Conservation (phyloP, 2,329 filamentous ascomycete genomes). For the Eurotiales sp. region DNA sequence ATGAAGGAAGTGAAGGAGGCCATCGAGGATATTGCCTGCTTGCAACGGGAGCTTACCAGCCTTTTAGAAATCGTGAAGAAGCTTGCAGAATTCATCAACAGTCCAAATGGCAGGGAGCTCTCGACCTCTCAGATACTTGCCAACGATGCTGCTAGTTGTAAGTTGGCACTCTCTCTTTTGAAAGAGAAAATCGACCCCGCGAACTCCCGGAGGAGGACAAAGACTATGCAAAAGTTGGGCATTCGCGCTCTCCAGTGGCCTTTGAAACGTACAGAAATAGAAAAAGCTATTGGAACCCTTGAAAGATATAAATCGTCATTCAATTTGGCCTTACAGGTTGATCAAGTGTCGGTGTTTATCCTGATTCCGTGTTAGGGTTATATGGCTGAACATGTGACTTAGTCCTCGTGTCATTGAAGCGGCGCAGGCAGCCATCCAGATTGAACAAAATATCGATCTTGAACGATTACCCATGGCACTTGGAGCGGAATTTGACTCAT, state of each 20-base stretch:
- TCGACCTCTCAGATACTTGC: neutral
- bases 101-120: slow-evolving; percentile 9
- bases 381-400: no score
- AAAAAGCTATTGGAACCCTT: slow-evolving; percentile 17
- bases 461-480: neutral
- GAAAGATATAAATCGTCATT: slow-evolving; percentile 25
- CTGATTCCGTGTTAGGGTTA: no score
- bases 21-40: neutral
- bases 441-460: no score
- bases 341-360: slow-evolving; percentile 22
- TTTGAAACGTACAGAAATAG: slow-evolving; percentile 24
- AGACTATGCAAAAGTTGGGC: slow-evolving; percentile 19
- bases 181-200: slow-evolving; percentile 17
- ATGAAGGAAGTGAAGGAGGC: slow-evolving; percentile 1
- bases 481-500: slow-evolving; percentile 24
- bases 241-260: slow-evolving; percentile 30
- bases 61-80: neutral
- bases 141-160: slow-evolving; percentile 10
- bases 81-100: neutral
- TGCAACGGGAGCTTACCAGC: neutral
- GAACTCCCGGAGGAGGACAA: slow-evolving; percentile 4
- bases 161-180: slow-evolving; percentile 9
- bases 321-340: slow-evolving; percentile 22
- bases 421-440: no score
- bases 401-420: no score